Percentiles rank a stretch among this genome's conserved stretches.
Evolutionary conservation across 2,329 filamentous ascomycete genomes (phyloP).

Genomic region (Nothopassalora personata): DNA sequence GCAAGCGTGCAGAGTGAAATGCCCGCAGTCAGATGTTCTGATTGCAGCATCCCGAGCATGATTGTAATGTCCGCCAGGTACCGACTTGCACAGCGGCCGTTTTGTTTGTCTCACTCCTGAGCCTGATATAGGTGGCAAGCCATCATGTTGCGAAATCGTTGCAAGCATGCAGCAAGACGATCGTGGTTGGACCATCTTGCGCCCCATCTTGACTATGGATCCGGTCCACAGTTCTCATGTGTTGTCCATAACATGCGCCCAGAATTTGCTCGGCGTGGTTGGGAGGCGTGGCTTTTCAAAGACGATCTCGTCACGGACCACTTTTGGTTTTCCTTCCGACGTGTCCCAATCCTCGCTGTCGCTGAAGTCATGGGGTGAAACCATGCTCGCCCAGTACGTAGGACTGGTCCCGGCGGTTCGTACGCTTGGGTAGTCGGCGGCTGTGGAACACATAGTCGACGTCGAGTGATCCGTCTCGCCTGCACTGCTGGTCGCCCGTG

Average conservation of each 20-base stretch:
- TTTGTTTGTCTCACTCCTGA: too few species aligned
- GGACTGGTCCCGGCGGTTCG: slow-evolving; percentile 2
- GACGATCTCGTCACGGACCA: not conserved
- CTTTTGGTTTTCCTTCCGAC: slow-evolving; percentile 1
- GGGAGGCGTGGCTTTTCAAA: not conserved
- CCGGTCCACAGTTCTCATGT: not conserved
- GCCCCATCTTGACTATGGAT: too few species aligned
- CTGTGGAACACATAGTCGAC: slow-evolving; percentile 11
- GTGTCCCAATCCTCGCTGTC: slow-evolving; percentile 15
- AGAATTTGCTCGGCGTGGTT: slow-evolving; percentile 4
- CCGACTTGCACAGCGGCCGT: too few species aligned
- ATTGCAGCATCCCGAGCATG: too few species aligned
- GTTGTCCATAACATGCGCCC: slow-evolving; percentile 11
- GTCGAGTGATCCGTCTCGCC: slow-evolving; percentile 14
- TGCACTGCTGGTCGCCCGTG: slow-evolving; percentile 9
- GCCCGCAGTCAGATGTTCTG: too few species aligned
- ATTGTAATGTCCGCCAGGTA: too few species aligned
- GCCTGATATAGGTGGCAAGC: too few species aligned
- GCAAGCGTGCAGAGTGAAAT: too few species aligned
- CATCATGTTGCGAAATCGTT: too few species aligned
- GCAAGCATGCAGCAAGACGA: too few species aligned
- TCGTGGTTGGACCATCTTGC: too few species aligned
- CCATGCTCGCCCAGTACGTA: not conserved
- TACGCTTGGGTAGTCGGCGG: slow-evolving; percentile 6
- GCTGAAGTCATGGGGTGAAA: slow-evolving; percentile 8